phyloP scores from a whole-genome alignment of 2,329 filamentous ascomycete genomes.

The Pestalotiopsis sp. region DNA sequence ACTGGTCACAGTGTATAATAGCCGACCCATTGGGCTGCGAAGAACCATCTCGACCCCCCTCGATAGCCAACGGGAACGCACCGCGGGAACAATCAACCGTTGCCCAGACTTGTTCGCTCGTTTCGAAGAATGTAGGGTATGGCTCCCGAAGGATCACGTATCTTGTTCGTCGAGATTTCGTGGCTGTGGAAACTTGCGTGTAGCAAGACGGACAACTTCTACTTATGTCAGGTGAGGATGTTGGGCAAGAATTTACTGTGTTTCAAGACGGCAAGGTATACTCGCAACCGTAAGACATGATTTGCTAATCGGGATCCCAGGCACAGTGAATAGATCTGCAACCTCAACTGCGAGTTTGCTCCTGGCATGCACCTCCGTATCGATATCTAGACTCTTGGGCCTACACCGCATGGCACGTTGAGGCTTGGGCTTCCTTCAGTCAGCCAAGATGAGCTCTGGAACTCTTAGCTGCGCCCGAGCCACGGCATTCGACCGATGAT shows the following conservation, averaged over 20 bases:
- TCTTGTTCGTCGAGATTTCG: background rate
- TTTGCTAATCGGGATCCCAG: background rate
- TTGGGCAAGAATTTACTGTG: slow-evolving; percentile 10
- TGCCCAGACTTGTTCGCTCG: background rate
- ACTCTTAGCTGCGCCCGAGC: background rate
- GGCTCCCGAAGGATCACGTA: background rate
- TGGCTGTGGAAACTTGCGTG: background rate
- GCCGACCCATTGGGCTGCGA: background rate
- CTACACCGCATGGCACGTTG: slow-evolving; percentile 2
- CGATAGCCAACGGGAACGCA: background rate
- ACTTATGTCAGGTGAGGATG: background rate
- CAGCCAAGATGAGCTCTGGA: background rate
- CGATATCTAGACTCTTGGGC: background rate
- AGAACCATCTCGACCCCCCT: background rate
- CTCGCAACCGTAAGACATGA: background rate
- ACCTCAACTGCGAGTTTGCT: background rate
- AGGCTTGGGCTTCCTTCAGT: slow-evolving; percentile 1
- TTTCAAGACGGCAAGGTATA: slow-evolving; percentile 11
- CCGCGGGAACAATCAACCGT: background rate
- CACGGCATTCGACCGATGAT: background rate
- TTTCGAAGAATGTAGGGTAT: background rate
- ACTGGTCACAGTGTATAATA: background rate
- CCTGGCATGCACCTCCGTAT: background rate
- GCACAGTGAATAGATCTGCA: background rate
- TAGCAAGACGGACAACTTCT: background rate